phyloP scores from a whole-genome alignment of 2,329 filamentous ascomycete species.

The Aspergillus uvarum region DNA sequence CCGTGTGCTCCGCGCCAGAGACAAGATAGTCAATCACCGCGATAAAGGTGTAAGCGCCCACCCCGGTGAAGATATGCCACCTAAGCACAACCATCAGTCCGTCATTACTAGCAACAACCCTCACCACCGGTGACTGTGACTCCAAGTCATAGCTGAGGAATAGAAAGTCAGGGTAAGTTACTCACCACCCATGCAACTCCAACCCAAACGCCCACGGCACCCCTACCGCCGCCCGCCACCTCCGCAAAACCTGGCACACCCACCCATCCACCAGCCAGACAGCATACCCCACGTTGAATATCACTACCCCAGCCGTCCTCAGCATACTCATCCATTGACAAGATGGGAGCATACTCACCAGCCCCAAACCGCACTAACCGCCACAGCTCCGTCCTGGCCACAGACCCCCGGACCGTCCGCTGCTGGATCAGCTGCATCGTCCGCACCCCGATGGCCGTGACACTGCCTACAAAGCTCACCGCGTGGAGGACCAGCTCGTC shows the following conservation, averaged over 20 bases:
- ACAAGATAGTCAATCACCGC: conserved; percentile 22
- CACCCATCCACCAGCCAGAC: conserved; percentile 30
- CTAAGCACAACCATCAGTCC: not conserved
- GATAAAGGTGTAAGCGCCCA: conserved; percentile 26
- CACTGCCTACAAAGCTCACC: conserved; percentile 13
- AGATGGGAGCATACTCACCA: not conserved
- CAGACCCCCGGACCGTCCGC: conserved; percentile 13
- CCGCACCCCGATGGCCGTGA: conserved; percentile 16
- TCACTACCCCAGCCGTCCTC: conserved; percentile 2
- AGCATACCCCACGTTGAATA: conserved; percentile 21
- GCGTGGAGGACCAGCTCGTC: conserved; percentile 23
- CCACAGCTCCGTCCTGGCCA: conserved; percentile 18
- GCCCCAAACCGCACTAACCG: conserved; percentile 22
- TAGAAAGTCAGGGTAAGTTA: not conserved
- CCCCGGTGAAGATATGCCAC: conserved; percentile 26
- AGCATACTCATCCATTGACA: too few relatives aligned
- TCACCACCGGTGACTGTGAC: too few relatives aligned
- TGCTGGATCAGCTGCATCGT: conserved; percentile 16
- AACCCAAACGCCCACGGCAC: conserved; percentile 27
- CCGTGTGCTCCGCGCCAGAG: conserved; percentile 11
- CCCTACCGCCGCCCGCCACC: conserved; percentile 20
- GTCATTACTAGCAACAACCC: not conserved
- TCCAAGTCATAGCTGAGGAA: too few relatives aligned
- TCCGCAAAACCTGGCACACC: conserved; percentile 20
- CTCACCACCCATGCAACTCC: conserved; percentile 35